phyloP scores from a whole-genome alignment of 1,284 basidiomycete species.

The Sanghuangporus sanghuang region DNA sequence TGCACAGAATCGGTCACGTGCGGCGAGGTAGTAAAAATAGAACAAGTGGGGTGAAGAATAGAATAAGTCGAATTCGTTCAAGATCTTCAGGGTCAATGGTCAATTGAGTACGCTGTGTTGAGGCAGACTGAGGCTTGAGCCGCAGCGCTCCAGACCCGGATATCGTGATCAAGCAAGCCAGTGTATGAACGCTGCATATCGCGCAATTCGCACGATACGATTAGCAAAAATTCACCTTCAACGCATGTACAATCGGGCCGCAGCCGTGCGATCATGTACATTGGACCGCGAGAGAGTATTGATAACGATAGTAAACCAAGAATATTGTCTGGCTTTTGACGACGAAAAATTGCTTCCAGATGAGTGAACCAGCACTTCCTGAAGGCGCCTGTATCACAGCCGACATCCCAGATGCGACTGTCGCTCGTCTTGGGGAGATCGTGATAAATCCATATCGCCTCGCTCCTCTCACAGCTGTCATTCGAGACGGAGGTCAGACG shows the following conservation, averaged over 20 bases:
- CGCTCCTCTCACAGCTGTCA: slow-evolving; percentile 4
- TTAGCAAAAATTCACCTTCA: not conserved
- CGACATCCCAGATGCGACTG: not conserved
- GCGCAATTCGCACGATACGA: too few species aligned
- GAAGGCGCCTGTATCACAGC: slow-evolving; percentile 6
- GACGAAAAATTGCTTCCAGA: not conserved
- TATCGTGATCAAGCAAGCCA: too few species aligned
- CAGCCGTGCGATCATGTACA: not conserved
- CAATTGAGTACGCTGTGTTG: too few species aligned
- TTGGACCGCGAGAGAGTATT: not conserved
- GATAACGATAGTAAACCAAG: not conserved
- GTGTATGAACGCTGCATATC: too few species aligned
- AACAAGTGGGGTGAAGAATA: too few species aligned
- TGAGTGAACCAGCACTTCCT: not conserved
- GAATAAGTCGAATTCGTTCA: too few species aligned
- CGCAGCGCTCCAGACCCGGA: too few species aligned
- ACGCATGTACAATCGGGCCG: not conserved
- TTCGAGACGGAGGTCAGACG: slow-evolving; percentile 3
- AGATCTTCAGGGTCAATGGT: too few species aligned
- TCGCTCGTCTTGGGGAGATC: not conserved
- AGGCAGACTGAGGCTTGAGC: too few species aligned
- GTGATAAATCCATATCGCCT: slow-evolving; percentile 3
- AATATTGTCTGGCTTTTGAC: too few species aligned
- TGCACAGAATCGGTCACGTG: too few species aligned
- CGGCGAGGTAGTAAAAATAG: too few species aligned